Evolutionary conservation across 2,329 filamentous ascomycete species (phyloP), one percentile per base, ranked within the genome.

Genomic region (Endothia cerciana): DNA sequence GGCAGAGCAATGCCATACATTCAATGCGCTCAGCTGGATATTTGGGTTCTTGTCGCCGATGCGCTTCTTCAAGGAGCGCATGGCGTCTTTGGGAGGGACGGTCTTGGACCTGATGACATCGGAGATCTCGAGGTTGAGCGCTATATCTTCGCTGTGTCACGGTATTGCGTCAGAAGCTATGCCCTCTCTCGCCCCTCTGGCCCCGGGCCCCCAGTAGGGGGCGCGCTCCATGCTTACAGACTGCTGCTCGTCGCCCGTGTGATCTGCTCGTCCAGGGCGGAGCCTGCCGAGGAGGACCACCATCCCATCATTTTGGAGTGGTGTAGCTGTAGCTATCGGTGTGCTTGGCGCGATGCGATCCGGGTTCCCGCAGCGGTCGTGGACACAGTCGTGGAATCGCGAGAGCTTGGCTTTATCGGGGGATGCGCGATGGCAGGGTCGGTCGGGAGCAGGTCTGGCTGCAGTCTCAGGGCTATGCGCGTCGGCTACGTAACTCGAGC

Each of bases 21-120:
- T 96, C 64, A 99, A 81, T n/a, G 95, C 91, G 72, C 94, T 95
- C 43, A 99, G 84, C 81, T 99, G 95, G 43, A 95, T 90, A 77
- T 99, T 99, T 43, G 95, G 95, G 75, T 99, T 99, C 84, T 94
- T 97, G 83, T 97, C 93, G 79, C 92, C 93, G 82, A 99, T 93
- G 77, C 95, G 90, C 76, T 89, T 89, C 82, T 97, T 98, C 74
- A 99, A 83, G 53, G 93, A 94, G 77, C 93, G 92, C 95, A 99
- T 99, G 69, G 95, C 95, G 79, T 99, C 95, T 79, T 94, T 97
- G 63, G 95, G 94, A 77, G 94, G 93, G 60, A 99, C 94, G 22
- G 93, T 97, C 83, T 98, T 98, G 74, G 94, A 98, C 73, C 95
- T 89, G 78, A 99, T 97, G 72, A 97, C 84, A 81, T 99, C 95